Evolutionary conservation across 345 rosid genomes (phyloP).

Genomic region (Populus alba): DNA sequence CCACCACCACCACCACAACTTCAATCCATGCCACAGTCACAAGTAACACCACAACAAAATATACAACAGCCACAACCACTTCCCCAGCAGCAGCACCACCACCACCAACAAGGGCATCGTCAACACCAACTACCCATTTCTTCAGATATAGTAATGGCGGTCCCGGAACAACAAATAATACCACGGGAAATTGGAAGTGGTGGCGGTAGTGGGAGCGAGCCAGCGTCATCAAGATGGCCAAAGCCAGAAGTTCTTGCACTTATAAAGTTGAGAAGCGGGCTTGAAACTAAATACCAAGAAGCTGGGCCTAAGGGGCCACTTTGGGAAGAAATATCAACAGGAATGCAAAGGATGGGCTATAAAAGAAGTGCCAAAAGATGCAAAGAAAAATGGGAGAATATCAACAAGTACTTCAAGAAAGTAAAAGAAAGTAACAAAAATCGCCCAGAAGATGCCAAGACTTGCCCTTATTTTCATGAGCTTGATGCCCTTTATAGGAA

Average conservation of each 20-base stretch:
- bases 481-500: constrained; percentile 17
- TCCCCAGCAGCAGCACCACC: constrained; percentile 4
- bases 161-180: constrained; percentile 51
- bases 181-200: constrained; percentile 18
- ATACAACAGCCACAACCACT: constrained; percentile 3
- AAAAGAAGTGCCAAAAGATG: constrained; percentile 21
- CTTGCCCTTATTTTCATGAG: constrained; percentile 28
- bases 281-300: constrained; percentile 21
- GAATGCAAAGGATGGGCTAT: constrained; percentile 20
- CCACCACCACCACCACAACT: constrained; percentile 8
- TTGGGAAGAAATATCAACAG: constrained; percentile 24
- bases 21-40: background rate
- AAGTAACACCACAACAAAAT: background rate
- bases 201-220: constrained; percentile 36
- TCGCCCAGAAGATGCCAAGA: constrained; percentile 24
- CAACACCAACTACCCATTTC: constrained; percentile 23
- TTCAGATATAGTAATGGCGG: constrained; percentile 38
- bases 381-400: constrained; percentile 30
- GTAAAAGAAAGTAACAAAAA: constrained; percentile 22
- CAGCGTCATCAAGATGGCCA: constrained; percentile 25
- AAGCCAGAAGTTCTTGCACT: constrained; percentile 20
- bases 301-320: constrained; percentile 21
- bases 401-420: constrained; percentile 29
- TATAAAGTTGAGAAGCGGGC: constrained; percentile 16
- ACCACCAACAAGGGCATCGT: constrained; percentile 18